Conservation (phyloP, 2,329 filamentous ascomycete species). For the Ophiostoma ulmi region DNA sequence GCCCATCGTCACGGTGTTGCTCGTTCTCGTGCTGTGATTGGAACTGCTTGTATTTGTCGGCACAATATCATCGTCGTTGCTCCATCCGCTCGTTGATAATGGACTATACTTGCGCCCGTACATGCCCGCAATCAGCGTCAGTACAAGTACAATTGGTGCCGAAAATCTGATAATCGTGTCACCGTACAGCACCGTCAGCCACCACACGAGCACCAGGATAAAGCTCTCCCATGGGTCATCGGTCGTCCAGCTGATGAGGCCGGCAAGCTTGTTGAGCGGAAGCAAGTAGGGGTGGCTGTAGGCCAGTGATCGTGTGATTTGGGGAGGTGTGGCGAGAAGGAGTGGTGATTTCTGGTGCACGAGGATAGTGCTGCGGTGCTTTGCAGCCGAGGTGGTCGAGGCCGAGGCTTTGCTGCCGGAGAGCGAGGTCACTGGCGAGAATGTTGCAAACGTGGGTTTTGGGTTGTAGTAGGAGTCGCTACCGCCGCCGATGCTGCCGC, state of each 20-base stretch:
- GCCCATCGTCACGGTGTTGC: conserved; percentile 17
- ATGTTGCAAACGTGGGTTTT: conserved; percentile 76
- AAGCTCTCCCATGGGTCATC: conserved; percentile 97
- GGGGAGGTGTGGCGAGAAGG: conserved; percentile 85
- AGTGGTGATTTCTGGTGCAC: conserved; percentile 96
- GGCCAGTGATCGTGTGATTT: conserved; percentile 87
- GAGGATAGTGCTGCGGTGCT: conserved; percentile 82
- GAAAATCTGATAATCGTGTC: conserved; percentile 74
- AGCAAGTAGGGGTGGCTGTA: conserved; percentile 94
- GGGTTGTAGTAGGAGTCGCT: conserved; percentile 33
- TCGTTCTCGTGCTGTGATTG: conserved; percentile 58
- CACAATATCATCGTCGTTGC: conserved; percentile 42
- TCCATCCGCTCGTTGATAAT: conserved; percentile 76
- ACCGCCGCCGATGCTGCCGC: conserved; percentile 29
- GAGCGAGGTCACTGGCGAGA: conserved; percentile 76
- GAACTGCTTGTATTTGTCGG: conserved; percentile 25
- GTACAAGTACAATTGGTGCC: conserved; percentile 76
- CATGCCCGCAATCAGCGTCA: conserved; percentile 81
- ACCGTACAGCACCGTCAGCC: conserved; percentile 80
- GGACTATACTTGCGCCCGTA: conserved; percentile 86
- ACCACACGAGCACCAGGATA: conserved; percentile 76
- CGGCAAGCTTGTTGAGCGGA: conserved; percentile 78
- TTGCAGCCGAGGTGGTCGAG: conserved; percentile 54
- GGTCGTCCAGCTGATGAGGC: conserved; percentile 88
- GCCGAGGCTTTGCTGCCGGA: conserved; percentile 47